phyloP scores from a whole-genome alignment of 2,329 filamentous ascomycete genomes.

The Blastomyces percursus region DNA sequence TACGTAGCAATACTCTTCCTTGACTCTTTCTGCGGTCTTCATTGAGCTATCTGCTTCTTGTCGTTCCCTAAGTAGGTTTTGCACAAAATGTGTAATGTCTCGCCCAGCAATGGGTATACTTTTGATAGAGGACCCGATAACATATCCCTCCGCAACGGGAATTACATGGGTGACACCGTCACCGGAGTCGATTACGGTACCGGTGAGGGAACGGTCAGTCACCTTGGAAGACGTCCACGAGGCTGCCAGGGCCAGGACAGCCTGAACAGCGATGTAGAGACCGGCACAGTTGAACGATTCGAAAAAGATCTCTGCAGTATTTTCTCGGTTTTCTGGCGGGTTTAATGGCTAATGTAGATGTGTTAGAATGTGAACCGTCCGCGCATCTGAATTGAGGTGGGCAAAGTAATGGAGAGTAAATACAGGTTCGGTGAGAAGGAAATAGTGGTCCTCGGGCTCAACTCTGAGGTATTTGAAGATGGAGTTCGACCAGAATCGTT shows the following conservation, averaged over 20 bases:
- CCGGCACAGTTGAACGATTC: constrained; percentile 99
- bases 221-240: constrained; percentile 99
- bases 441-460: constrained; percentile 97
- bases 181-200: constrained; percentile 96
- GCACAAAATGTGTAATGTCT: constrained; percentile 98
- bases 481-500: constrained; percentile 99
- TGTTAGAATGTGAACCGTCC: neutral
- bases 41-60: constrained; percentile 93
- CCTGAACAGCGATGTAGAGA: constrained; percentile 97
- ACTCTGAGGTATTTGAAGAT: constrained; percentile 99
- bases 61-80: constrained; percentile 87
- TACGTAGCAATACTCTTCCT: constrained; percentile 98
- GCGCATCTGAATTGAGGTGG: neutral
- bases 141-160: constrained; percentile 94
- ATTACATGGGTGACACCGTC: constrained; percentile 99
- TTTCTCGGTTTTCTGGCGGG: constrained; percentile 96
- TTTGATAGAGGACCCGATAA: constrained; percentile 98
- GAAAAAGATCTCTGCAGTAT: constrained; percentile 99
- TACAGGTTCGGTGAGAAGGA: constrained; percentile 93
- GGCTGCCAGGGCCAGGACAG: constrained; percentile 87
- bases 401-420: constrained; percentile 21
- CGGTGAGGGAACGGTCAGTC: constrained; percentile 86
- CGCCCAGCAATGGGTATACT: constrained; percentile 95
- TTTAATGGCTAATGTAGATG: constrained; percentile 64
- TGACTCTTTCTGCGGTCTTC: constrained; percentile 96